Percentiles rank a stretch among this genome's conserved stretches.
Conservation (phyloP, 2,329 filamentous ascomycete species). For the Uncinocarpus reesii region DNA sequence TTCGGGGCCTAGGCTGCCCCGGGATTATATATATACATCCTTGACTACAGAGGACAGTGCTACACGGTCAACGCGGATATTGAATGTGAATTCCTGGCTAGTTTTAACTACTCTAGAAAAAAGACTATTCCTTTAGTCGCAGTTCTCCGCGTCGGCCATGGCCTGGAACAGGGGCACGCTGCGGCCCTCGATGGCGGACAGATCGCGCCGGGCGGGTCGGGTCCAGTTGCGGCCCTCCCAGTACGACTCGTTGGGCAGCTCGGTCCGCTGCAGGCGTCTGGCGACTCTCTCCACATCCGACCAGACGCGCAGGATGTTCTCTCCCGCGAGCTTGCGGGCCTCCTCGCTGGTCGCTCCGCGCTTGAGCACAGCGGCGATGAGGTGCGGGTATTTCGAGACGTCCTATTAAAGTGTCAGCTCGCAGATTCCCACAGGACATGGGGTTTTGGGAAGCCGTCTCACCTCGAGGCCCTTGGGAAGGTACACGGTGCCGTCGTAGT, state of each 20-base stretch:
- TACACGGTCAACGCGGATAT: too few relatives aligned
- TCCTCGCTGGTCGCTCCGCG: conserved; percentile 34
- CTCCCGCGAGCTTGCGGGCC: conserved; percentile 29
- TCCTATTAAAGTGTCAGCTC: conserved; percentile 13
- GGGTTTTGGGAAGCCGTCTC: neutral
- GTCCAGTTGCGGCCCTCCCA: conserved; percentile 15
- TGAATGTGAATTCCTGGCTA: too few relatives aligned
- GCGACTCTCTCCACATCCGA: conserved; percentile 18
- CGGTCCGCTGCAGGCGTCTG: conserved; percentile 13
- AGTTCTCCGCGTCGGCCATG: neutral
- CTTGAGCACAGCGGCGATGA: conserved; percentile 23
- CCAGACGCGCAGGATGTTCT: conserved; percentile 30
- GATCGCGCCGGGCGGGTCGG: conserved; percentile 7
- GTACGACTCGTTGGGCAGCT: conserved; percentile 19
- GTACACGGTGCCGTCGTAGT: conserved; percentile 27
- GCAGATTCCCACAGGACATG: too few relatives aligned
- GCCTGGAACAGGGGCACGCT: conserved; percentile 1
- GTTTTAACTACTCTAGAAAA: too few relatives aligned
- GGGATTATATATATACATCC: too few relatives aligned
- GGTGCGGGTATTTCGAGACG: conserved; percentile 20
- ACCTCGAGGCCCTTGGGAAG: conserved; percentile 22
- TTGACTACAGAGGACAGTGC: too few relatives aligned
- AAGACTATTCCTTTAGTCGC: too few relatives aligned
- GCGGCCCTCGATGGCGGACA: neutral
- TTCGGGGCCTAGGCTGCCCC: too few relatives aligned